phyloP scores from a whole-genome alignment of 192 early-diverging fungal species.

The Backusella parvicylindrica region DNA sequence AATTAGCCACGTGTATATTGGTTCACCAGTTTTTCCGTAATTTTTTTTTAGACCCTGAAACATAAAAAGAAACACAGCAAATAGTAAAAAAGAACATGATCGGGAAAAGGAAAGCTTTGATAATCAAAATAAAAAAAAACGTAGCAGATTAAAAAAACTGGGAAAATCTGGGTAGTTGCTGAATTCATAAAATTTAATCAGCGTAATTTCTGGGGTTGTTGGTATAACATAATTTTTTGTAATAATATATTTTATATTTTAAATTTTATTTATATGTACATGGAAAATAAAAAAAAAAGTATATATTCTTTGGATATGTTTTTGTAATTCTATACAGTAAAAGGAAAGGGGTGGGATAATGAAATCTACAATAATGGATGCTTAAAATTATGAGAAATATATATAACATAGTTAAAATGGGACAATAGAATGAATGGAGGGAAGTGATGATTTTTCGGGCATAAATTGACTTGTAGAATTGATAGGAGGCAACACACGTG shows the following conservation, averaged over 20 bases:
- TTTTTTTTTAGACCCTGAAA: neutral
- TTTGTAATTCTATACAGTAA: neutral
- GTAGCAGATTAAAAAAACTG: neutral
- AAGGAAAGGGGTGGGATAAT: neutral
- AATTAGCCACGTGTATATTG: neutral
- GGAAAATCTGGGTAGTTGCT: slow-evolving; percentile 5
- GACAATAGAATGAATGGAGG: slow-evolving; percentile 22
- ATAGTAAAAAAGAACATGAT: neutral
- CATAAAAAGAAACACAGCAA: neutral
- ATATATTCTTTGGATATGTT: neutral
- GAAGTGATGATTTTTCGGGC: slow-evolving; percentile 4
- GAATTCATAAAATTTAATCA: neutral
- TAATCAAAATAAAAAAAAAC: neutral
- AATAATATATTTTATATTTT: neutral
- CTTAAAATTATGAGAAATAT: neutral
- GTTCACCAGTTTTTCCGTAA: neutral
- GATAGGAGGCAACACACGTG: slow-evolving; percentile 16
- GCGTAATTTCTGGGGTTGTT: slow-evolving; percentile 6
- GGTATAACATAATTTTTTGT: neutral
- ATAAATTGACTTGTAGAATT: neutral
- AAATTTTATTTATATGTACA: neutral
- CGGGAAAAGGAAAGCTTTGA: neutral
- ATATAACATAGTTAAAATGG: slow-evolving; percentile 8
- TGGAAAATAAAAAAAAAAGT: neutral
- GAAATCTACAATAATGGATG: neutral